phyloP scores from a whole-genome alignment of 441 rosid species.

The Gossypium schwendimanii region DNA sequence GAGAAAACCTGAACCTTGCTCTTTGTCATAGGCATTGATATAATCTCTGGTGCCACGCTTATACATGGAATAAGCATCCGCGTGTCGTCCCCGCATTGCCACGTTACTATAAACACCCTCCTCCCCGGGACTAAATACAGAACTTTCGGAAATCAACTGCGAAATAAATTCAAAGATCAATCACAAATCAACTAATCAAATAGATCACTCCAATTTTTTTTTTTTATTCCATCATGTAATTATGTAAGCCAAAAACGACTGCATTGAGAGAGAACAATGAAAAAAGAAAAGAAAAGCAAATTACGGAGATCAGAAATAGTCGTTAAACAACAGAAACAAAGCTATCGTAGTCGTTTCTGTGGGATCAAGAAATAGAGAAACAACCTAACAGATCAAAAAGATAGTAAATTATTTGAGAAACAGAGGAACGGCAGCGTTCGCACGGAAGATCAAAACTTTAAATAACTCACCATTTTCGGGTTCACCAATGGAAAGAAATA shows the following conservation, averaged over 20 bases:
- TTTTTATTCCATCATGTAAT: not conserved
- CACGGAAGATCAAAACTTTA: not conserved
- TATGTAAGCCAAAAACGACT: not conserved
- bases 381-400: not conserved
- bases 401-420: not conserved
- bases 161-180: not conserved
- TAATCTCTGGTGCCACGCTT: slow-evolving; percentile 61
- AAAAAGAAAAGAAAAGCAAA: not conserved
- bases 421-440: not conserved
- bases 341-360: not conserved
- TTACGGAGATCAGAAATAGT: not conserved
- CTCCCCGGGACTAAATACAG: slow-evolving; percentile 20
- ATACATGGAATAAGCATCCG: slow-evolving; percentile 34
- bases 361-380: not conserved
- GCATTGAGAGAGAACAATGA: not conserved
- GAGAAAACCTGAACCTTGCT: slow-evolving; percentile 42
- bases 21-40: slow-evolving; percentile 41
- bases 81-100: slow-evolving; percentile 77
- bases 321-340: not conserved
- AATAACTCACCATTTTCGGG: slow-evolving; percentile 2
- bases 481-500: not conserved
- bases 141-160: slow-evolving; percentile 24
- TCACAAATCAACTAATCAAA: not conserved
- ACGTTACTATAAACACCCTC: slow-evolving; percentile 24
- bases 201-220: not conserved